Conservation (phyloP, 345 rosid species). For the Noccaea bulbosa region DNA sequence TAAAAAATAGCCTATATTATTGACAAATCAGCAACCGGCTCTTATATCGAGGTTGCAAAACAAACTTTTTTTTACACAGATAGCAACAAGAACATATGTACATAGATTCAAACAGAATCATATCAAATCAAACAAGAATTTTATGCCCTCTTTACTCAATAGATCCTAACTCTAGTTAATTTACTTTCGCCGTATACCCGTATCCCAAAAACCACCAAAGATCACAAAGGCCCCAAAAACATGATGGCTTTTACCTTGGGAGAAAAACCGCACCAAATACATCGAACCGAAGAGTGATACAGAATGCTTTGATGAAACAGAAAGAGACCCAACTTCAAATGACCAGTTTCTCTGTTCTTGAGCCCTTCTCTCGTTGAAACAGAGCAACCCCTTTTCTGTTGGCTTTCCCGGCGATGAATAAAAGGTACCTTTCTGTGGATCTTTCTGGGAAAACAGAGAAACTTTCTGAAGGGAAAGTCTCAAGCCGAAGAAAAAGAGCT, state of each 20-base stretch:
- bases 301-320: not conserved
- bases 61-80: not conserved
- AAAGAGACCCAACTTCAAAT: conserved; percentile 15
- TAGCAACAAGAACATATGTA: conserved; percentile 13
- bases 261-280: not conserved
- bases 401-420: not conserved
- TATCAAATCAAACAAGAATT: conserved; percentile 23
- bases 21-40: conserved; percentile 23
- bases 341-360: conserved; percentile 18
- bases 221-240: not conserved
- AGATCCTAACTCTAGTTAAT: conserved; percentile 32
- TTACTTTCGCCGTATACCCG: conserved; percentile 16
- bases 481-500: too few relatives aligned
- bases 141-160: conserved; percentile 2
- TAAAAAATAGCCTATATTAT: not conserved
- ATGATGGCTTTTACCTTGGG: conserved; percentile 6
- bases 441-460: not conserved
- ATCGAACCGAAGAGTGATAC: not conserved
- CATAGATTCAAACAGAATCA: conserved; percentile 29
- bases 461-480: not conserved
- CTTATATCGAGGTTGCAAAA: not conserved
- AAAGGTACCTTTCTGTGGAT: too few relatives aligned
- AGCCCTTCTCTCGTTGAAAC: not conserved
- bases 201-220: conserved; percentile 13
- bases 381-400: not conserved